Percentiles rank a stretch among this genome's conserved stretches.
phyloP scores from a whole-genome alignment of 2,329 filamentous ascomycete species.

The Fusarium xylarioides region DNA sequence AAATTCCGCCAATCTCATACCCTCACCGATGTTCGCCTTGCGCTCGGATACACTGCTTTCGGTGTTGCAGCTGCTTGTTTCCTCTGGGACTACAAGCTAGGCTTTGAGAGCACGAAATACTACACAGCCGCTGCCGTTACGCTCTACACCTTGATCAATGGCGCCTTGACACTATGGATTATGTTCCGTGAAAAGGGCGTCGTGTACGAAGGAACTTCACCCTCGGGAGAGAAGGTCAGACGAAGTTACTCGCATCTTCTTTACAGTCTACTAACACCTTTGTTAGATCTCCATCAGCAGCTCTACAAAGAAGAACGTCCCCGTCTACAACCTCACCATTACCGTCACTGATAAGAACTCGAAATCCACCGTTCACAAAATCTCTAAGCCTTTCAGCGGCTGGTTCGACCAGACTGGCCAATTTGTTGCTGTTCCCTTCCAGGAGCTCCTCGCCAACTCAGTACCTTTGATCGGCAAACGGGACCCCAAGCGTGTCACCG shows the following conservation, averaged over 20 bases:
- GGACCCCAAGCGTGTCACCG: slow-evolving; percentile 67
- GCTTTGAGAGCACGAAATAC: slow-evolving; percentile 85
- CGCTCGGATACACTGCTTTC: slow-evolving; percentile 84
- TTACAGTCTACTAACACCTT: slow-evolving; percentile 17
- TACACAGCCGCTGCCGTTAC: slow-evolving; percentile 83
- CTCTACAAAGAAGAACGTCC: slow-evolving; percentile 79
- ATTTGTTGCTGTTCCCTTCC: slow-evolving; percentile 80
- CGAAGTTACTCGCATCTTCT: slow-evolving; percentile 44
- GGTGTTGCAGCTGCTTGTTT: slow-evolving; percentile 84
- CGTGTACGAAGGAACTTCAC: slow-evolving; percentile 78
- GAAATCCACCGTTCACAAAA: slow-evolving; percentile 57
- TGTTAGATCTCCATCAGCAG: slow-evolving; percentile 76
- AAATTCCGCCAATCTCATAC: slow-evolving; percentile 84
- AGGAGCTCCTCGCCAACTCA: slow-evolving; percentile 76
- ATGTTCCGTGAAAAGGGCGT: slow-evolving; percentile 82
- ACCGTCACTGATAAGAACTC: slow-evolving; percentile 56
- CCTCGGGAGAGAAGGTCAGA: slow-evolving; percentile 73
- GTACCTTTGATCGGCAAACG: slow-evolving; percentile 71
- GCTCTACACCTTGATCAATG: slow-evolving; percentile 82
- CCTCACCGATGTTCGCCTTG: slow-evolving; percentile 83
- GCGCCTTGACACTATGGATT: slow-evolving; percentile 83
- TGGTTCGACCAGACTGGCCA: slow-evolving; percentile 81
- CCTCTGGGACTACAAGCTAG: slow-evolving; percentile 88
- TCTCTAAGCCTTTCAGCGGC: slow-evolving; percentile 72
- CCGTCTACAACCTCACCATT: slow-evolving; percentile 80